Conservation (phyloP, 495 filamentous ascomycete species). For the Trypethelium eluteriae region DNA sequence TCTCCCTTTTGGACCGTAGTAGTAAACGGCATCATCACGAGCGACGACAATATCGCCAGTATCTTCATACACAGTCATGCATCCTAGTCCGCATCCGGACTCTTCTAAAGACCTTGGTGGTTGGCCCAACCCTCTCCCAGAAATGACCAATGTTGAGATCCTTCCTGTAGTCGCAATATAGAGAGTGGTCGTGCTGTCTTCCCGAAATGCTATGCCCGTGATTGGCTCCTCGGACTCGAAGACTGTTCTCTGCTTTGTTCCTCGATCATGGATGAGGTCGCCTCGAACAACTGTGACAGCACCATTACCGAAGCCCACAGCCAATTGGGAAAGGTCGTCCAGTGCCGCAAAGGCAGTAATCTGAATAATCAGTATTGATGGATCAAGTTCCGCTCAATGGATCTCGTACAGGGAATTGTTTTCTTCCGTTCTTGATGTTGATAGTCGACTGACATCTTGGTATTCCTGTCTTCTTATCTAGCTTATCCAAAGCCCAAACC, state of each 20-base stretch:
- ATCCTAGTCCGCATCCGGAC: constrained; percentile 78
- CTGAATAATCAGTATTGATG: constrained; percentile 37
- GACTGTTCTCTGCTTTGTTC: constrained; percentile 90
- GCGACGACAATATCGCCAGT: constrained; percentile 82
- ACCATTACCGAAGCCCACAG: constrained; percentile 92
- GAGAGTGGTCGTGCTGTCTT: constrained; percentile 62
- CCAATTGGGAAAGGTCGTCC: constrained; percentile 81
- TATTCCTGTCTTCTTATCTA: constrained; percentile 84
- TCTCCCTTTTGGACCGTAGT: constrained; percentile 77
- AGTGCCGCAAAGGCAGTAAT: constrained; percentile 84
- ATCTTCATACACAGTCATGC: constrained; percentile 76
- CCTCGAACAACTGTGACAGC: constrained; percentile 88
- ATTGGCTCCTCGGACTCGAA: constrained; percentile 96
- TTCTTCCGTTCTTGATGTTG: constrained; percentile 80
- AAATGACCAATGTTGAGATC: constrained; percentile 78
- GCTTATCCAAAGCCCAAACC: constrained; percentile 91
- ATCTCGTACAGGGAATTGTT: constrained; percentile 72
- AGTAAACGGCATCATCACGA: constrained; percentile 90
- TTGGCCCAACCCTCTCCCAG: constrained; percentile 80
- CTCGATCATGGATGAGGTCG: constrained; percentile 89
- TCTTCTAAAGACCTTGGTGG: constrained; percentile 83
- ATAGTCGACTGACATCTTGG: constrained; percentile 81
- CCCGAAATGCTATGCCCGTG: constrained; percentile 74
- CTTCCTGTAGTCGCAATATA: constrained; percentile 88
- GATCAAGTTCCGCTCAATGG: neutral